Evolutionary conservation across 768 basidiomycete species (phyloP).

Genomic region (Hypholoma fasciculare): DNA sequence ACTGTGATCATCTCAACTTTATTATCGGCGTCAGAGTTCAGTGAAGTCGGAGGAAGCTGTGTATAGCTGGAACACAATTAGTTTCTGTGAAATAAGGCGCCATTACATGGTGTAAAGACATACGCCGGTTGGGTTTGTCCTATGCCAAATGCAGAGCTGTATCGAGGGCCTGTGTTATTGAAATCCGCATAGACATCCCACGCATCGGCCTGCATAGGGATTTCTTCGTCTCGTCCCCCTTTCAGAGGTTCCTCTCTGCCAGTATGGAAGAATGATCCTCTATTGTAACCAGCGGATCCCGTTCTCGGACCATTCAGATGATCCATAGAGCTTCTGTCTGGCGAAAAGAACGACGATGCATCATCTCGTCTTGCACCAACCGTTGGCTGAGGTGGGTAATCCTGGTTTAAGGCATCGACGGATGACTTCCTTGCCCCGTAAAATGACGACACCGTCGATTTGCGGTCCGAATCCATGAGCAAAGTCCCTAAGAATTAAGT

Average conservation of each 20-base stretch:
- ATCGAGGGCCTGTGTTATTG: conserved; percentile 81
- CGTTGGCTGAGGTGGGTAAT: conserved; percentile 38
- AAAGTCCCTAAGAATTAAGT: neutral
- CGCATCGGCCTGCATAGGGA: conserved; percentile 37
- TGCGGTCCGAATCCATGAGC: conserved; percentile 74
- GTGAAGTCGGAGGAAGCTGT: conserved; percentile 47
- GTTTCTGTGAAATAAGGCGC: neutral
- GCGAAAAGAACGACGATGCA: conserved; percentile 69
- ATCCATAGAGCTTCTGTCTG: conserved; percentile 50
- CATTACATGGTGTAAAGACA: neutral
- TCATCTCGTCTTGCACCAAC: conserved; percentile 52
- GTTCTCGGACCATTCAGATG: conserved; percentile 36
- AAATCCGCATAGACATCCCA: conserved; percentile 92
- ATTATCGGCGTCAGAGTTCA: conserved; percentile 41
- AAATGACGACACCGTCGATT: conserved; percentile 80
- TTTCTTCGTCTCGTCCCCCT: conserved; percentile 74
- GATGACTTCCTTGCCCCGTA: conserved; percentile 65
- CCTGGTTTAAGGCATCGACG: conserved; percentile 59
- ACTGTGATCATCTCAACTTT: conserved; percentile 91
- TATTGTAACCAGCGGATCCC: conserved; percentile 71
- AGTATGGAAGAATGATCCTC: conserved; percentile 62
- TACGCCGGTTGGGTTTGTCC: conserved; percentile 12
- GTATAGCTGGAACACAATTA: conserved; percentile 5
- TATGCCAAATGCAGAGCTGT: conserved; percentile 59
- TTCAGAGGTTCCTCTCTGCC: conserved; percentile 79